These are phyloP conservation scores for Metschnikowia borealis DNA, from an alignment of 805 yeast genomes.

Conservation along the genomic window DNA sequence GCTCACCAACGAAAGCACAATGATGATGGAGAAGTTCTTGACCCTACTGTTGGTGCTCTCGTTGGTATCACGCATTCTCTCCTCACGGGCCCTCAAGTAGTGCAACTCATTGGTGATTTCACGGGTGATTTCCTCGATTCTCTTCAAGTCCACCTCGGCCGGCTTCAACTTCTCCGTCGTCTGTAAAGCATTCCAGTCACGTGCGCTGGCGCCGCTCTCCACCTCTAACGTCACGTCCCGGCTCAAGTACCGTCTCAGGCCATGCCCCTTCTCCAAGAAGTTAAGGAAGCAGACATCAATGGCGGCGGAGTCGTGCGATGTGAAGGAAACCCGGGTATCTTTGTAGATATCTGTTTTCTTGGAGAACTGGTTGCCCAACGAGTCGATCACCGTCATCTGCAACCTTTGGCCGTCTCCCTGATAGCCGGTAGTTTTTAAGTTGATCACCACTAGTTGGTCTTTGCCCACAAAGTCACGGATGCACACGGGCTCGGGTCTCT, in stretches of 20 bases:
- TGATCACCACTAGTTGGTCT: conserved; percentile 84
- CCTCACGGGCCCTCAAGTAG: conserved; percentile 85
- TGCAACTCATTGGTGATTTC: conserved; percentile 78
- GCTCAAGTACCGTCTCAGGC: conserved; percentile 38
- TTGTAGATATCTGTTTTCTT: conserved; percentile 77
- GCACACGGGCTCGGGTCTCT: conserved; percentile 62
- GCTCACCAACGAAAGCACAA: conserved; percentile 63
- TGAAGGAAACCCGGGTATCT: conserved; percentile 71
- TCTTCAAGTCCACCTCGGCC: conserved; percentile 82
- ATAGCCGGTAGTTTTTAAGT: conserved; percentile 67
- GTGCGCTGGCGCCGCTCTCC: conserved; percentile 93
- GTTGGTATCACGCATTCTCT: conserved; percentile 90
- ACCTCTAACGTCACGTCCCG: conserved; percentile 87
- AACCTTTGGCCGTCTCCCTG: conserved; percentile 85
- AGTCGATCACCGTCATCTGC: conserved; percentile 64
- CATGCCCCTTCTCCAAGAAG: conserved; percentile 25
- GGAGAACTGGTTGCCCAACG: conserved; percentile 76
- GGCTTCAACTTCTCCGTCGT: conserved; percentile 92
- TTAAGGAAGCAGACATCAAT: conserved; percentile 92
- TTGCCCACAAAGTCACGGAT: conserved; percentile 86
- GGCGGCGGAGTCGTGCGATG: conserved; percentile 76
- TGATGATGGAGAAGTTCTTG: conserved; percentile 73
- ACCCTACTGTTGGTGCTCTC: conserved; percentile 94
- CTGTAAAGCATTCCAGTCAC: conserved; percentile 96
- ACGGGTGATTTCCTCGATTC: conserved; percentile 77